These are phyloP conservation scores for Diplodia corticola DNA, from an alignment of 2,329 filamentous ascomycete genomes.

Conservation along the genomic window DNA sequence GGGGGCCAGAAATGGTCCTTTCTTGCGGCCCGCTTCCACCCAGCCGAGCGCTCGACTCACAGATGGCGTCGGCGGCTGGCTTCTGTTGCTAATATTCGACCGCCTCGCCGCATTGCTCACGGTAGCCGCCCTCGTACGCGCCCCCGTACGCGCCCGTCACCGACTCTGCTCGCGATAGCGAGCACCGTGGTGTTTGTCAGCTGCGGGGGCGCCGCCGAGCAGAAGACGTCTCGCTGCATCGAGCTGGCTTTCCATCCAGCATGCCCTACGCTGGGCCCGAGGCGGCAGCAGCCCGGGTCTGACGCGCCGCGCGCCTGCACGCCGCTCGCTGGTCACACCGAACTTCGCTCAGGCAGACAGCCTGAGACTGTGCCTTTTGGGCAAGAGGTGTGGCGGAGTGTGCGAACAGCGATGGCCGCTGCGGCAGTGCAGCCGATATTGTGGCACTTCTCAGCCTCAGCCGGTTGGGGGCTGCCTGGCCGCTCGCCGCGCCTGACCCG, in stretches of 20 bases:
- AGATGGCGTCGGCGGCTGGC: constrained; percentile 7
- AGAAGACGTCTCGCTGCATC: neutral
- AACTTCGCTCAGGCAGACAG: constrained; percentile 1
- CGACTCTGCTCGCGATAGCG: neutral
- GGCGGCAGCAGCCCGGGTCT: neutral
- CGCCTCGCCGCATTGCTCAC: neutral
- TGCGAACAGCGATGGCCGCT: neutral
- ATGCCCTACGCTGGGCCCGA: constrained; percentile 6
- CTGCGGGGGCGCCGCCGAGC: constrained; percentile 7
- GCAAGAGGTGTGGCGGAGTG: constrained; percentile 14
- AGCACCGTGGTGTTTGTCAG: constrained; percentile 11
- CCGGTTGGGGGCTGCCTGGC: constrained; percentile 10
- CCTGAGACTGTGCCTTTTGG: neutral
- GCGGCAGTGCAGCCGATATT: constrained; percentile 10
- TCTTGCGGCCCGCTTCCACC: constrained; percentile 1
- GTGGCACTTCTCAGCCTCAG: constrained; percentile 16
- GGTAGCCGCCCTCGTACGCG: neutral
- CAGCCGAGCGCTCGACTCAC: neutral
- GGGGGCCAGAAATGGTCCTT: neutral
- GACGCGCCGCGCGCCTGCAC: neutral
- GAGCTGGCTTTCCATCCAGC: neutral
- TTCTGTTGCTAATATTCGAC: constrained; percentile 1
- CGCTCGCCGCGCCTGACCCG: neutral
- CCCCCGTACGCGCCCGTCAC: neutral
- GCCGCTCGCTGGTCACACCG: constrained; percentile 5